Evolutionary conservation across 2,329 filamentous ascomycete species (phyloP).

Genomic region (Sclerotinia minor): DNA sequence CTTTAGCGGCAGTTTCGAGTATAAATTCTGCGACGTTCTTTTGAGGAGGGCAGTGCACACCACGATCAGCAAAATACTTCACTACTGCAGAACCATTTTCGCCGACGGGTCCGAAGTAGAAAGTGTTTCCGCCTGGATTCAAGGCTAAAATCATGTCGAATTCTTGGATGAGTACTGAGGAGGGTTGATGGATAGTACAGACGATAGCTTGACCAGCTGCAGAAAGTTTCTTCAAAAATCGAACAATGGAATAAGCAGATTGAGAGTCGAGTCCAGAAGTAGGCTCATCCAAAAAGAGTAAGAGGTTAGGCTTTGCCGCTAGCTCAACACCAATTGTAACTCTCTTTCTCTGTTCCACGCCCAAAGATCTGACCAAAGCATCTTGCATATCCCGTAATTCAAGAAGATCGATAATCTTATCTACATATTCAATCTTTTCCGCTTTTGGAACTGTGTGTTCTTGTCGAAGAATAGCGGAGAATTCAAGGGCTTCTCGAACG

Average conservation of each 20-base stretch:
- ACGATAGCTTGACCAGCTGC: constrained; percentile 69
- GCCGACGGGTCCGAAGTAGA: constrained; percentile 74
- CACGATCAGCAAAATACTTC: constrained; percentile 67
- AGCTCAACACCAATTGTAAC: constrained; percentile 74
- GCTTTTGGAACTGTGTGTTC: constrained; percentile 52
- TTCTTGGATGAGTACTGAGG: constrained; percentile 66
- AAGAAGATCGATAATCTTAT: constrained; percentile 64
- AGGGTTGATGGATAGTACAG: constrained; percentile 74
- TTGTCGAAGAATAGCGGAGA: constrained; percentile 66
- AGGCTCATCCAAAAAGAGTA: constrained; percentile 72
- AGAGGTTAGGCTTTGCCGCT: constrained; percentile 65
- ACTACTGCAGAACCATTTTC: constrained; percentile 64
- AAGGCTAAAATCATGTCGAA: constrained; percentile 74
- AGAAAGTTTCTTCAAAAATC: constrained; percentile 67
- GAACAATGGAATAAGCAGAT: constrained; percentile 66
- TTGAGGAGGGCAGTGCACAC: constrained; percentile 63
- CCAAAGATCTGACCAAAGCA: constrained; percentile 63
- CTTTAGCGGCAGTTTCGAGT: constrained; percentile 63
- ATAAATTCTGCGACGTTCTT: constrained; percentile 69
- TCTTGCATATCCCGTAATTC: constrained; percentile 67
- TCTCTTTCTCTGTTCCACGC: constrained; percentile 64
- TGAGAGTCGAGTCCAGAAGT: constrained; percentile 71
- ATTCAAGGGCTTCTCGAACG: constrained; percentile 67
- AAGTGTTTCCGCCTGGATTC: constrained; percentile 64
- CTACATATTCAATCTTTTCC: constrained; percentile 67